A percentile compares a stretch with the other conserved stretches of the same genome.
These are phyloP conservation scores for Microcyclosporella mali DNA, from an alignment of 2,329 filamentous ascomycete species.

Conservation along the genomic window DNA sequence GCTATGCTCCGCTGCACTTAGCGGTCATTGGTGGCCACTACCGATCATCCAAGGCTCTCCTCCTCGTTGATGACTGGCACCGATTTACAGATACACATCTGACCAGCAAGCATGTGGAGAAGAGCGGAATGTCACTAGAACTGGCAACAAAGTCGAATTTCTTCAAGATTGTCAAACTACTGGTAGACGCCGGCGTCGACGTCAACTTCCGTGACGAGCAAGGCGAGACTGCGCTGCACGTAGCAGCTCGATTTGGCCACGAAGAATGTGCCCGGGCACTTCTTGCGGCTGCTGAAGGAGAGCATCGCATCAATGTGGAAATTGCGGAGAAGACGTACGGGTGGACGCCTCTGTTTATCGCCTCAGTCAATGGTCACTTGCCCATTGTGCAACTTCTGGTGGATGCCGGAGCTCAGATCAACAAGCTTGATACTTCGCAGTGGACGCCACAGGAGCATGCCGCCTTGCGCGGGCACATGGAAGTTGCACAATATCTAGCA, in stretches of 20 bases:
- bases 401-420: constrained; percentile 68
- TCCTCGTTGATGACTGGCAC: constrained; percentile 54
- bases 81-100: constrained; percentile 42
- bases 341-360: constrained; percentile 94
- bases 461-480: constrained; percentile 78
- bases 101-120: constrained; percentile 63
- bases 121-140: constrained; percentile 80
- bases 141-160: constrained; percentile 87
- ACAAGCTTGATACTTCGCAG: constrained; percentile 73
- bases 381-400: constrained; percentile 70
- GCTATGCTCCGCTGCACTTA: constrained; percentile 83
- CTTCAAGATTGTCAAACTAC: constrained; percentile 71
- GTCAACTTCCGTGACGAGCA: constrained; percentile 88
- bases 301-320: constrained; percentile 70
- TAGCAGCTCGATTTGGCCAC: constrained; percentile 85
- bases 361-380: constrained; percentile 80
- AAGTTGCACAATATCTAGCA: constrained; percentile 66
- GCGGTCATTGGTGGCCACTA: constrained; percentile 88
- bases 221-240: constrained; percentile 85
- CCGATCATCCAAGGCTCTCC: constrained; percentile 71
- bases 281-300: constrained; percentile 56
- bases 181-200: constrained; percentile 85
- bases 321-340: constrained; percentile 75
- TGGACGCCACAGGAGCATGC: constrained; percentile 96
- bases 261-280: constrained; percentile 72